Conservation (phyloP, 305 asterid species). For the Fraxinus paxiana region DNA sequence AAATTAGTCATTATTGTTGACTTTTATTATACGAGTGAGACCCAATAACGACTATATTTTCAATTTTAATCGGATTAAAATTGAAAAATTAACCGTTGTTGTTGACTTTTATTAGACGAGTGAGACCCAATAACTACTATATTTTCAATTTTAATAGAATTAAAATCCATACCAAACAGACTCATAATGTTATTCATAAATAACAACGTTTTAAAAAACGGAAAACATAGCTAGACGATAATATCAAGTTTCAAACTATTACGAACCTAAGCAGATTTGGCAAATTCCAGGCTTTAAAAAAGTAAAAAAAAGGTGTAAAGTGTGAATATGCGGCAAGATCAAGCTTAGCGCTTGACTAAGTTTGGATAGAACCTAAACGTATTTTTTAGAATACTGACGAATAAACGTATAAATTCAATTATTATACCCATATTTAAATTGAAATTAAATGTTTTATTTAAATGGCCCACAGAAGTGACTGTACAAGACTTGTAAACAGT, state of each 20-base stretch:
- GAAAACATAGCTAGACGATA: not conserved
- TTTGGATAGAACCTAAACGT: not conserved
- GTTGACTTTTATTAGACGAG: no score
- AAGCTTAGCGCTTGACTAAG: not conserved
- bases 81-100: no score
- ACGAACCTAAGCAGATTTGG: not conserved
- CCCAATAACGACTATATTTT: no score
- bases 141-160: no score
- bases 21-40: no score
- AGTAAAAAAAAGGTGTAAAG: not conserved
- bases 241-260: not conserved
- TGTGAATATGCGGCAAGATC: not conserved
- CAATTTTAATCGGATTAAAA: no score
- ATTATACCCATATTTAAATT: not conserved
- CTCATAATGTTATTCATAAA: not conserved
- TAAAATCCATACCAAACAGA: not conserved
- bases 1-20: no score
- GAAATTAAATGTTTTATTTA: not conserved
- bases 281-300: not conserved
- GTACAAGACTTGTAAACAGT: not conserved
- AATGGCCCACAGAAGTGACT: not conserved
- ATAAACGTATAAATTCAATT: no score
- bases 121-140: no score
- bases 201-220: no score
- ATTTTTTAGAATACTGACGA: no score